Evolutionary conservation across 2,329 filamentous ascomycete species (phyloP).

Genomic region (Trichoderma cornu-damae): DNA sequence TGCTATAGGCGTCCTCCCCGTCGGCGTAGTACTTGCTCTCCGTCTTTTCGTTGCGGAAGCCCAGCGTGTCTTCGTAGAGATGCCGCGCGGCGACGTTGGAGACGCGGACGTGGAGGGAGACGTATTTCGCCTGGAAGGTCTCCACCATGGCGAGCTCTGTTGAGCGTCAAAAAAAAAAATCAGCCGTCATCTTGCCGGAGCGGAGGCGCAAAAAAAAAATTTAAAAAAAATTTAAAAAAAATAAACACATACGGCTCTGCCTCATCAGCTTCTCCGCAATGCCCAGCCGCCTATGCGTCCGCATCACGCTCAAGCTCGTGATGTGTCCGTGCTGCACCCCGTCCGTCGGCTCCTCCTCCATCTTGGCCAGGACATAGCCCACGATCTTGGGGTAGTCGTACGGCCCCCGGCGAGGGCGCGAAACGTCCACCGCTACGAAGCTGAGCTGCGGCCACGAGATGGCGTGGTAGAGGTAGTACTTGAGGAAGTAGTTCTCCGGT

Average conservation of each 20-base stretch:
- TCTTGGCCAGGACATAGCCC: constrained; percentile 98
- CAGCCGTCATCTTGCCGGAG: too few relatives aligned
- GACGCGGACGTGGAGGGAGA: constrained; percentile 91
- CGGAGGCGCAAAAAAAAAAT: background rate
- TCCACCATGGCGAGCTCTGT: constrained; percentile 94
- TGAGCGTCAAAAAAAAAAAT: too few relatives aligned
- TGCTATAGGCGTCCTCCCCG: constrained; percentile 91
- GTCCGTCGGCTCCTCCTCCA: constrained; percentile 95
- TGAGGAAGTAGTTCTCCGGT: constrained; percentile 99
- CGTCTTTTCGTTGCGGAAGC: constrained; percentile 81
- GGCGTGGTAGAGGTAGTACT: constrained; percentile 99
- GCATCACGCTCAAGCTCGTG: constrained; percentile 90
- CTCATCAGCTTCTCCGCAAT: constrained; percentile 97
- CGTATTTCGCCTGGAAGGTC: constrained; percentile 84
- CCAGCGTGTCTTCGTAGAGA: constrained; percentile 86
- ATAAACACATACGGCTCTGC: constrained; percentile 85
- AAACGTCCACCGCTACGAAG: constrained; percentile 92
- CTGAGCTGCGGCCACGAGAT: constrained; percentile 96
- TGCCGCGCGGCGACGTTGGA: constrained; percentile 88
- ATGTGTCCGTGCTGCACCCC: constrained; percentile 94
- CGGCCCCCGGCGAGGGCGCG: constrained; percentile 67
- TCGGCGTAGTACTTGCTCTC: constrained; percentile 94
- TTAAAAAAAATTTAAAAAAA: background rate
- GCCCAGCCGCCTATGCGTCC: constrained; percentile 83
- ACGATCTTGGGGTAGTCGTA: constrained; percentile 96